Evolutionary conservation across 2,329 filamentous ascomycete species (phyloP), one percentile per base, ranked within the genome.

Genomic region (Ascochyta clinopodiicola): DNA sequence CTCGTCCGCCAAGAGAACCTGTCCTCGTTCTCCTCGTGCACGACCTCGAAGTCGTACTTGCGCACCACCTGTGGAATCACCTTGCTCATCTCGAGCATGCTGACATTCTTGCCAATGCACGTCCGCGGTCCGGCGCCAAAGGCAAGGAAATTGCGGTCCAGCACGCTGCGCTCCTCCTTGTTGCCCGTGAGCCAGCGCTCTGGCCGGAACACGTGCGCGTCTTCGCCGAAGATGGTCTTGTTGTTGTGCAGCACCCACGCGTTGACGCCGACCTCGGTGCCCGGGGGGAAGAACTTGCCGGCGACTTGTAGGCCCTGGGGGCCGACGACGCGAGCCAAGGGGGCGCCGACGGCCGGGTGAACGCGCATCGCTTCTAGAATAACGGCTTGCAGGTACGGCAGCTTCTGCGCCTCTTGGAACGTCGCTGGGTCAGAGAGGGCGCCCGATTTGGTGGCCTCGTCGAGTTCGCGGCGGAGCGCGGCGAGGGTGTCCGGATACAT

Each of bases 181-280:
- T 56, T 43, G 0, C 43, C 19, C 2, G 34, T 54, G 9, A 63
- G 42, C 80, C 80, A 82, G 8, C 80, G 66, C 56, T 81, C 78
- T 0, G 80, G 80, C 12, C 67, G 56, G 56, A 76, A 82, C 0
- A 68, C 57, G 2, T 75, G 67, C 0, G 76, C 72, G 51, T 79
- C 73, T 0, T 51, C 38, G 0, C 73, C 72, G 46, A 77, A 83
- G n/a, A 81, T 66, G 1, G 67, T 57, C 1, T 60, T 59, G 44
- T 80, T 71, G 34, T 70, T 63, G 44, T 82, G 78, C 0, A 79
- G 51, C 0, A 78, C 78, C 78, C 78, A 81, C 1, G 78, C 65
- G 45, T 79, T 81, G 32, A 79, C 69, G 7, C 79, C 79, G 4
- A 82, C 74, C 8, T 75, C 68, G 0, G 78, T 79, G 10, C 76